Base-by-base conservation (phyloP, 768 basidiomycete genomes). In the Mycena maculata region DNA sequence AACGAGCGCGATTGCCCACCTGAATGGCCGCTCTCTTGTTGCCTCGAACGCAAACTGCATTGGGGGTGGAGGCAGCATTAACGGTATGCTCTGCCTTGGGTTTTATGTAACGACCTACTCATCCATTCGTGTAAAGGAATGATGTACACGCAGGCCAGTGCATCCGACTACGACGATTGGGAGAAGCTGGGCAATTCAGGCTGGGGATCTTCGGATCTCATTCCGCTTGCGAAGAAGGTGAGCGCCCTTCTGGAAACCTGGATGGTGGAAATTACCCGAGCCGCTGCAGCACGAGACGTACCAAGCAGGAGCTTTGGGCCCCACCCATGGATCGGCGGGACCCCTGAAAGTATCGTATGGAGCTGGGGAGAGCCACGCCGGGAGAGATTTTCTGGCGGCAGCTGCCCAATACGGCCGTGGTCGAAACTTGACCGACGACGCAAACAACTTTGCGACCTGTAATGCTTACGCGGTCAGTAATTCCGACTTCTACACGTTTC, bases 271-370 rank as follows among this genome's bases (percentile, higher is more conserved):
- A 18, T 22, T 13, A 36, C 20, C 18, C 15, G 20, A 2, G 16
- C 16, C n/a, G 15, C 31, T 28, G 18, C 38, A 60, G 59, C 31
- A 22, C 16, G 59, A 49, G 22, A 60, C 47, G 3, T 60, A 60
- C 38, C 59, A 60, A 20, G 48, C 31, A 3, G 59, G 48, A 1
- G 27, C 22, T 5, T 1, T 39, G 25, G n/a, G n/a, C 2, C 20
- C 47, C 10, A 60, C 59, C 15, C 59, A 60, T 20, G 59, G 59
- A 15, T 60, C 48, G 11, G 38, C 59, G 1, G 59, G 59, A 0
- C 88, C 88, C 1, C 71, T 88, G 39, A 83, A 84, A 63, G 78
- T 86, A 4, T 88, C 87, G 0, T 79, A 81, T 50, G 81, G 81
- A 10, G 70, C 71, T 9, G 72, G 41, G 20, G 48, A 77, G 39